These are phyloP conservation scores for Sphenostylis stenocarpa DNA, from an alignment of 306 rosid genomes.

Conservation along the genomic window DNA sequence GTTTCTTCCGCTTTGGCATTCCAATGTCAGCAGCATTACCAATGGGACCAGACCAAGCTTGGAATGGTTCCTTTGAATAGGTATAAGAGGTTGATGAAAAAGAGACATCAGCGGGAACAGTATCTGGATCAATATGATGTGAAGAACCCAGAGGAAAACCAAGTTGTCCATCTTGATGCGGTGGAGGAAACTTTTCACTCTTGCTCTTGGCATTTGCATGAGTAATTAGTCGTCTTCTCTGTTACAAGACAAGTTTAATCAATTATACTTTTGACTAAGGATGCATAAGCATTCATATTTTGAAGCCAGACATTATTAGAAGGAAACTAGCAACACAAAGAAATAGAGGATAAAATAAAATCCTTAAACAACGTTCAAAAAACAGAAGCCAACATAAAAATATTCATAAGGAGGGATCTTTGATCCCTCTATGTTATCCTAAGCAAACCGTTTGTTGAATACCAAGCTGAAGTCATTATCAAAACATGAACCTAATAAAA, in stretches of 20 bases:
- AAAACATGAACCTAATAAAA: constrained; percentile 2
- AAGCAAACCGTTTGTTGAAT: constrained; percentile 6
- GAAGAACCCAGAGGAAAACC: constrained; percentile 82
- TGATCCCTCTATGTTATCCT: not conserved
- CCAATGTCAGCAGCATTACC: constrained; percentile 52
- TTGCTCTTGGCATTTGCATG: constrained; percentile 96
- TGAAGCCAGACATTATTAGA: not conserved
- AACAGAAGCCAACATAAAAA: not conserved
- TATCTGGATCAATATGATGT: constrained; percentile 76
- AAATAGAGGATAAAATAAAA: not conserved
- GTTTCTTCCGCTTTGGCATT: constrained; percentile 66
- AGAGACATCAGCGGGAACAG: constrained; percentile 65
- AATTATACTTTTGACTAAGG: not conserved
- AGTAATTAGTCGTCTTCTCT: constrained; percentile 81
- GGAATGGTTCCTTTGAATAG: constrained; percentile 66
- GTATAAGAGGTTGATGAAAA: constrained; percentile 66
- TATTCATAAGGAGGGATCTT: not conserved
- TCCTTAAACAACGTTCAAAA: constrained; percentile 4
- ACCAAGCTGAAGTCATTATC: constrained; percentile 9
- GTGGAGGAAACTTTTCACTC: constrained; percentile 97
- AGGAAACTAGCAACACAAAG: not conserved
- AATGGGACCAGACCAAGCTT: constrained; percentile 90
- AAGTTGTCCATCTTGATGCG: constrained; percentile 88
- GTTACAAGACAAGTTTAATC: constrained; percentile 37
- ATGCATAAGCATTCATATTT: constrained; percentile 2